A percentile compares a stretch with the other conserved stretches of the same genome.
phyloP scores from a whole-genome alignment of 805 yeast genomes.

The Ogataea polymorpha region DNA sequence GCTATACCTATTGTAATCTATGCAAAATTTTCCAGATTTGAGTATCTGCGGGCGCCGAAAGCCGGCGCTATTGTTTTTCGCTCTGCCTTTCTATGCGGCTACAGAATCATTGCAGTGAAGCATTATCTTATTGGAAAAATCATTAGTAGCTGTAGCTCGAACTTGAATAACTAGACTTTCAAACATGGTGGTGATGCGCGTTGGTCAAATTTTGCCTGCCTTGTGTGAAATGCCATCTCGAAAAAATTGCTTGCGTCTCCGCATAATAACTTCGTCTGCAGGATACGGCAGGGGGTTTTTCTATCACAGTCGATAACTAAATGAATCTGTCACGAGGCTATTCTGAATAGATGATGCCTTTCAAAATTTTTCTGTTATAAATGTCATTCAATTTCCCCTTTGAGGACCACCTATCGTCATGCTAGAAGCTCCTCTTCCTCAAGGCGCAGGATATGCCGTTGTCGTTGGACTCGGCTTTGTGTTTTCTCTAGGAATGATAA shows the following conservation, averaged over 20 bases:
- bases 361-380: background rate
- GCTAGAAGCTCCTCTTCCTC: constrained; percentile 38
- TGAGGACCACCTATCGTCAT: constrained; percentile 2
- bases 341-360: background rate
- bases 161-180: background rate
- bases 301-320: background rate
- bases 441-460: constrained; percentile 85
- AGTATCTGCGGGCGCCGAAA: background rate
- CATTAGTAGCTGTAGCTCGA: background rate
- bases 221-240: background rate
- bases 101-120: background rate
- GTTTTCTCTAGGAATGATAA: constrained; percentile 70
- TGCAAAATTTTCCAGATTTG: background rate
- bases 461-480: constrained; percentile 85
- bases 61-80: background rate
- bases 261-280: background rate
- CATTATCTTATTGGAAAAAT: background rate
- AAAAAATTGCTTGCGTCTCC: background rate
- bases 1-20: background rate
- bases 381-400: background rate
- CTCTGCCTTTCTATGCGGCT: background rate
- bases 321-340: too few species aligned
- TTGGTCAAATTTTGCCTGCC: background rate
- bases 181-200: background rate
- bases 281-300: background rate